A percentile compares a stretch with the other conserved stretches of the same genome.
These are phyloP conservation scores for Sclerotinia glacialis DNA, from an alignment of 2,329 filamentous ascomycete genomes.

Conservation along the genomic window DNA sequence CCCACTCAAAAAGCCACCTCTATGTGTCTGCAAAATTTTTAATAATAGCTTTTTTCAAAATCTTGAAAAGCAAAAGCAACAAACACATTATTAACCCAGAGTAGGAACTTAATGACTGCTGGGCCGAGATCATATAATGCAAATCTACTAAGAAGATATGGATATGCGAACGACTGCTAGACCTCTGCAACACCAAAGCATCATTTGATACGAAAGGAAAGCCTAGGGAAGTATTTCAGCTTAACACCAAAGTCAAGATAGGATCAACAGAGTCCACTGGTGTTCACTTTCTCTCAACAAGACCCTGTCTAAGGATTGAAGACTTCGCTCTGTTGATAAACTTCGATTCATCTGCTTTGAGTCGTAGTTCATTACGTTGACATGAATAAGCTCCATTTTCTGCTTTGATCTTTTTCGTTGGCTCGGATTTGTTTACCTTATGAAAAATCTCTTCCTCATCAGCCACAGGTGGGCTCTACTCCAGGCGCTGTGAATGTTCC, in stretches of 20 bases:
- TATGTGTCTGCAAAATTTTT: background rate
- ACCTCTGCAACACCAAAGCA: background rate
- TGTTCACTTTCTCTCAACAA: background rate
- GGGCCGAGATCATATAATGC: background rate
- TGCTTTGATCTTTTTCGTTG: background rate
- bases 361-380: background rate
- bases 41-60: background rate
- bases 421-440: background rate
- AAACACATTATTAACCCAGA: background rate
- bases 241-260: too few relatives aligned
- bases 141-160: background rate
- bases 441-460: background rate
- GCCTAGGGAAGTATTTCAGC: too few relatives aligned
- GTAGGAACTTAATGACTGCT: background rate
- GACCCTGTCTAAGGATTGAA: too few relatives aligned
- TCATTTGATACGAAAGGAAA: background rate
- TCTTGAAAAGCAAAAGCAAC: background rate
- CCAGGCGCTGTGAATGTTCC: background rate
- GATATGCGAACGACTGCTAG: background rate
- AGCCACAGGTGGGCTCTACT: background rate
- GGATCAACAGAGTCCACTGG: background rate
- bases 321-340: background rate
- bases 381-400: too few relatives aligned
- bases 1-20: background rate
- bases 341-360: background rate